Evolutionary conservation across 805 yeast genomes (phyloP).

Genomic region (Jamesozyma lodderae): DNA sequence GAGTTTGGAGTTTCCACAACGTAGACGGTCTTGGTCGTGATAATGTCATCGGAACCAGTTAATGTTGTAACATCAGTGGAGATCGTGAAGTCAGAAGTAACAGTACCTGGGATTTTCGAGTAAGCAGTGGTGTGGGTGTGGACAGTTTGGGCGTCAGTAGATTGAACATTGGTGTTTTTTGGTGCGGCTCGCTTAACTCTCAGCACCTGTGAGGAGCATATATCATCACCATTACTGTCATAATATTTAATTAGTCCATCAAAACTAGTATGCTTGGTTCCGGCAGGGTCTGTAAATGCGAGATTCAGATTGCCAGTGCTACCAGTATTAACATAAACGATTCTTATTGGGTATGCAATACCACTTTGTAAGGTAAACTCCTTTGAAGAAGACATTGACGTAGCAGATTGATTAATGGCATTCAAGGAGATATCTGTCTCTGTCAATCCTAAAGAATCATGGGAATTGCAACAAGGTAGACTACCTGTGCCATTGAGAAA

Average conservation of each 20-base stretch:
- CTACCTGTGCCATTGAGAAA: constrained; percentile 29
- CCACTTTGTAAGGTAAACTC: too few relatives aligned
- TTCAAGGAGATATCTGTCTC: background rate
- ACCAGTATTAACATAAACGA: background rate
- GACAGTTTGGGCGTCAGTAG: too few relatives aligned
- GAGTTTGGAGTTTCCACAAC: background rate
- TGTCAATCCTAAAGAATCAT: too few relatives aligned
- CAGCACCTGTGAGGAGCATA: too few relatives aligned
- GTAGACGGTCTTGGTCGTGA: background rate
- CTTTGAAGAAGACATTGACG: too few relatives aligned
- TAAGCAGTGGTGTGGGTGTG: too few relatives aligned
- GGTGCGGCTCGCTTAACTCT: too few relatives aligned
- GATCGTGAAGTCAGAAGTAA: too few relatives aligned
- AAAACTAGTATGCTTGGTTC: background rate
- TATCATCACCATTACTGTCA: too few relatives aligned
- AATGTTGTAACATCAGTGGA: background rate
- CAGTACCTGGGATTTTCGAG: too few relatives aligned
- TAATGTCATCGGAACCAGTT: background rate
- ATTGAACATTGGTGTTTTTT: too few relatives aligned
- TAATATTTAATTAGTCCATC: background rate
- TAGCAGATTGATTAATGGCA: background rate
- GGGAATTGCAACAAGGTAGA: background rate
- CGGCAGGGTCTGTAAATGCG: background rate
- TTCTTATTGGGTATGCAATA: background rate
- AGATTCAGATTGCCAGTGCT: background rate